Conservation (phyloP, 306 rosid species). For the Inga oerstediana region DNA sequence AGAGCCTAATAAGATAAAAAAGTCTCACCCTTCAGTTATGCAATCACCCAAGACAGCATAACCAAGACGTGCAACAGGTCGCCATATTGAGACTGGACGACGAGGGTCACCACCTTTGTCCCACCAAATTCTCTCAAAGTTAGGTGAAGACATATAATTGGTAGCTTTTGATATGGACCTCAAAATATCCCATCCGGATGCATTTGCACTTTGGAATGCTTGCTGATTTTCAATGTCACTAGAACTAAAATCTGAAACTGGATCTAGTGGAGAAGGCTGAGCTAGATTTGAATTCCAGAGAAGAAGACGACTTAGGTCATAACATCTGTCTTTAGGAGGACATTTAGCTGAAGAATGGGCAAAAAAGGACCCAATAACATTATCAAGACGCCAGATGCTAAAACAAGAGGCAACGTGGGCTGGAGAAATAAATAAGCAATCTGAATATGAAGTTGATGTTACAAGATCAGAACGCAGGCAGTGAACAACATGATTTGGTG, state of each 20-base stretch:
- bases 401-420: slow-evolving; percentile 67
- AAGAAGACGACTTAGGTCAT: slow-evolving; percentile 85
- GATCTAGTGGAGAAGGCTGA: slow-evolving; percentile 45
- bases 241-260: slow-evolving; percentile 50
- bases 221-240: slow-evolving; percentile 56
- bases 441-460: slow-evolving; percentile 73
- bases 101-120: slow-evolving; percentile 88
- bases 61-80: slow-evolving; percentile 79
- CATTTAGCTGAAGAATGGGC: slow-evolving; percentile 68
- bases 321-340: slow-evolving; percentile 56
- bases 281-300: slow-evolving; percentile 69
- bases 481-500: slow-evolving; percentile 74
- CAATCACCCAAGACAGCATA: slow-evolving; percentile 90
- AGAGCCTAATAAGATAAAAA: slow-evolving; percentile 25
- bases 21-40: slow-evolving; percentile 90
- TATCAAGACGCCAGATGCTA: slow-evolving; percentile 95
- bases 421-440: slow-evolving; percentile 62
- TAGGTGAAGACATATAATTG: slow-evolving; percentile 75
- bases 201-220: slow-evolving; percentile 46
- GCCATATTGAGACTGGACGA: slow-evolving; percentile 89
- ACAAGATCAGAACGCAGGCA: slow-evolving; percentile 92
- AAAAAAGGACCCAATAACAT: slow-evolving; percentile 79
- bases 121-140: slow-evolving; percentile 99
- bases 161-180: slow-evolving; percentile 82
- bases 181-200: slow-evolving; percentile 87